Evolutionary conservation across 495 filamentous ascomycete species (phyloP).

Genomic region (Aspergillus indologenus): DNA sequence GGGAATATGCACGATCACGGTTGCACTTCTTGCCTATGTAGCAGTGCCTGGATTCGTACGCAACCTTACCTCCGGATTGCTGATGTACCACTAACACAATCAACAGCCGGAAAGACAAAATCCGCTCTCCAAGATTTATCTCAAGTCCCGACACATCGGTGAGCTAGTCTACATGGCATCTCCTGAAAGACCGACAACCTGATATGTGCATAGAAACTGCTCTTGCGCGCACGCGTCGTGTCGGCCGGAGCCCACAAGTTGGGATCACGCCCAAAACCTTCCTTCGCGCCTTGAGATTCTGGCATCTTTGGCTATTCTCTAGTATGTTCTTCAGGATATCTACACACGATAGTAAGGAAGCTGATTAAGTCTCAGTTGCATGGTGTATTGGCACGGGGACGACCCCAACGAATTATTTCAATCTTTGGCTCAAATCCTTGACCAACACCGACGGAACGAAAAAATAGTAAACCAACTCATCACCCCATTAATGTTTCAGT

Average conservation of each 20-base stretch:
- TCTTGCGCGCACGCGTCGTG: conserved; percentile 9
- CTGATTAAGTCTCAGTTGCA: conserved; percentile 9
- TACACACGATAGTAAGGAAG: no score
- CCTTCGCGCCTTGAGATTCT: conserved; percentile 14
- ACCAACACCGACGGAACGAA: conserved; percentile 14
- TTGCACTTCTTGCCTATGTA: conserved; percentile 16
- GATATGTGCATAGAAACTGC: conserved; percentile 7
- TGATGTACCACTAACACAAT: neutral
- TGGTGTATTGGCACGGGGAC: conserved; percentile 14
- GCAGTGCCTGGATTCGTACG: conserved; percentile 18
- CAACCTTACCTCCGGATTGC: neutral
- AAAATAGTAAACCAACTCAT: conserved; percentile 12
- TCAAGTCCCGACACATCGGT: conserved; percentile 13
- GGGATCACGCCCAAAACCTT: conserved; percentile 16
- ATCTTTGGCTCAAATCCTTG: conserved; percentile 19
- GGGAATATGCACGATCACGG: conserved; percentile 19
- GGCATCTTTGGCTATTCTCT: conserved; percentile 17
- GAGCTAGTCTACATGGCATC: neutral
- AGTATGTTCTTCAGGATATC: conserved; percentile 2
- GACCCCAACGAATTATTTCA: conserved; percentile 18
- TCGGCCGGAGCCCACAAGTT: conserved; percentile 14
- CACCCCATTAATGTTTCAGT: neutral
- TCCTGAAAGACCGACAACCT: neutral
- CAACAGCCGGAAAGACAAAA: conserved; percentile 13
- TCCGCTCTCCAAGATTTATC: conserved; percentile 14